Evolutionary conservation across 306 rosid species (phyloP).

Genomic region (Lupinus albus): DNA sequence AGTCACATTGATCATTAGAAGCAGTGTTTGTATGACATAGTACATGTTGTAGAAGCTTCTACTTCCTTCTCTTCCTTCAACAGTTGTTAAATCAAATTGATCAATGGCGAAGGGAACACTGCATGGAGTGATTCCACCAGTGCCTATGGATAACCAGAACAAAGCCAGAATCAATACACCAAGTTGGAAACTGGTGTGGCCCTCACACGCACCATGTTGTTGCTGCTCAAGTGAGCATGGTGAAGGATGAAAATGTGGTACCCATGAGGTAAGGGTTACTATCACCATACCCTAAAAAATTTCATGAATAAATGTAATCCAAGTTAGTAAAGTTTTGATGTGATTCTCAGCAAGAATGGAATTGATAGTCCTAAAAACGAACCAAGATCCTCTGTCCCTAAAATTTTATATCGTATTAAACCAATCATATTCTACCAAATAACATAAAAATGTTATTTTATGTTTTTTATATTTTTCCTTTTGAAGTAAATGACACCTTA

Average conservation of each 20-base stretch:
- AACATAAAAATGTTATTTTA: no score
- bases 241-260: slow-evolving; percentile 57
- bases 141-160: slow-evolving; percentile 47
- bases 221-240: slow-evolving; percentile 40
- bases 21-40: slow-evolving; percentile 38
- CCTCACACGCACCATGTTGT: slow-evolving; percentile 32
- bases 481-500: no score
- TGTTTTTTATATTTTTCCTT: no score
- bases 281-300: slow-evolving; percentile 56
- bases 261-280: slow-evolving; percentile 50
- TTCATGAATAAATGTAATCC: not conserved
- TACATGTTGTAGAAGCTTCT: slow-evolving; percentile 52
- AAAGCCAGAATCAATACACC: slow-evolving; percentile 41
- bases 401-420: no score
- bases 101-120: slow-evolving; percentile 61
- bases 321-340: not conserved
- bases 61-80: slow-evolving; percentile 54
- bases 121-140: slow-evolving; percentile 65
- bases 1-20: slow-evolving; percentile 42
- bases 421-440: no score
- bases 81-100: slow-evolving; percentile 54
- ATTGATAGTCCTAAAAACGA: no score
- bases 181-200: slow-evolving; percentile 41
- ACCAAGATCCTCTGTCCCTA: no score
- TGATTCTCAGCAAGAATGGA: no score